Percentiles rank a stretch among this genome's conserved stretches.
These are phyloP conservation scores for Dipodascus geniculatus DNA, from an alignment of 805 yeast genomes.

Conservation along the genomic window DNA sequence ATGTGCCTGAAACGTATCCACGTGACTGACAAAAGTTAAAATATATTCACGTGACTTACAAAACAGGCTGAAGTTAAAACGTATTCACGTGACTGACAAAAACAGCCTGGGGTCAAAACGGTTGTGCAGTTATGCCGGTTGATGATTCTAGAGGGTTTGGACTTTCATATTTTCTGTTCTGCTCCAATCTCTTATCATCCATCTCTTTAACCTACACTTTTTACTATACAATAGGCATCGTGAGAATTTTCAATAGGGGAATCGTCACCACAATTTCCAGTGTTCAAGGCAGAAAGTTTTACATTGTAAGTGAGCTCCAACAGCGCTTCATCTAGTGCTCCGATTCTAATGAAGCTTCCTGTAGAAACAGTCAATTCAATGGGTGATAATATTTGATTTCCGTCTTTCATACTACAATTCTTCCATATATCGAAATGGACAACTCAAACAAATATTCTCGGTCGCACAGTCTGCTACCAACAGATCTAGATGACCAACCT, in stretches of 20 bases:
- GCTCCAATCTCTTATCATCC: background rate
- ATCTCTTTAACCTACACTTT: background rate
- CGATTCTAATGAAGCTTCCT: background rate
- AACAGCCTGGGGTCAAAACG: background rate
- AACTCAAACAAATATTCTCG: background rate
- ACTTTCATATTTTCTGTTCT: background rate
- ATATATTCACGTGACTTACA: no score
- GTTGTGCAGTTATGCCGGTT: background rate
- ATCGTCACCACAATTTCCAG: background rate
- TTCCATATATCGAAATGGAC: background rate
- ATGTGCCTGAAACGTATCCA: no score
- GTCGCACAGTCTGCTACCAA: background rate
- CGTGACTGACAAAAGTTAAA: background rate
- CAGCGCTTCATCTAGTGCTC: background rate
- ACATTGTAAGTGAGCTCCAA: background rate
- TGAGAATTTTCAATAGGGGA: background rate
- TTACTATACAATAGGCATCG: background rate
- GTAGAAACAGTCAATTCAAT: background rate
- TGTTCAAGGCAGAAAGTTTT: background rate
- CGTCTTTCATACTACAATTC: background rate
- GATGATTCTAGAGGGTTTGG: background rate
- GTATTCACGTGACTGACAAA: background rate
- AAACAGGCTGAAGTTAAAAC: no score
- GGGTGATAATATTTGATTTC: background rate
- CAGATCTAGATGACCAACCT: background rate